Evolutionary conservation across 495 filamentous ascomycete species (phyloP), one percentile per base, ranked within the genome.

Genomic region (Tuber calosporum): DNA sequence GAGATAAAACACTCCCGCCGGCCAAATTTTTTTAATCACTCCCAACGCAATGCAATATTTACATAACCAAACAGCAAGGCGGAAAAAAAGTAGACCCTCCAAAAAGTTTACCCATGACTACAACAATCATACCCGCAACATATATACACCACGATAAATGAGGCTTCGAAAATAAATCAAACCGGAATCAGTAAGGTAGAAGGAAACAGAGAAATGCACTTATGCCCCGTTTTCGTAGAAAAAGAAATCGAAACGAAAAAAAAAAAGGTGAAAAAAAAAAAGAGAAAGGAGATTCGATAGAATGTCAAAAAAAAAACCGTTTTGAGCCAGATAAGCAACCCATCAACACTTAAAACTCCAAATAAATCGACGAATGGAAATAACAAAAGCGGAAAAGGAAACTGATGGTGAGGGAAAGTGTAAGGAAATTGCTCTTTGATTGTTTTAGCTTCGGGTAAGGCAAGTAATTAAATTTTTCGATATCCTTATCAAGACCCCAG

Each of bases 31-130:
- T 71, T 40, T 62, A 40, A 34, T 34, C 72, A 67, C 36, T 42
- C 72, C 72, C 22, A 70, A 74, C 70, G 68, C 72, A 74, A 74
- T 70, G 68, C 67, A 70, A 53, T 71, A 74, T 74, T 70, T 74
- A 74, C 73, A 74, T 34, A 41, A n/a, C 58, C 30, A 58, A n/a
- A 38, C 39, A 19, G 0, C 45, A 71, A 42, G 22, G 38, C 19
- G 3, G 43, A 43, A 74, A 42, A 30, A 36, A 71, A 67, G 69
- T 40, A 74, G 67, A 67, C 41, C 43, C 38, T 39, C 39, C 66
- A 62, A 58, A 71, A 62, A 62, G 11, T 30, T 30, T 34, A 15
- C 53, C 53, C 53, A 62, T 34, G 53, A 62, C 53, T 34, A 17
- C 26, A 30, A 17, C 26, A 30, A 34, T 62, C 26, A 34, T 4